Conservation (phyloP, 208 protist genomes). For the Paratrypanosoma confusum region DNA sequence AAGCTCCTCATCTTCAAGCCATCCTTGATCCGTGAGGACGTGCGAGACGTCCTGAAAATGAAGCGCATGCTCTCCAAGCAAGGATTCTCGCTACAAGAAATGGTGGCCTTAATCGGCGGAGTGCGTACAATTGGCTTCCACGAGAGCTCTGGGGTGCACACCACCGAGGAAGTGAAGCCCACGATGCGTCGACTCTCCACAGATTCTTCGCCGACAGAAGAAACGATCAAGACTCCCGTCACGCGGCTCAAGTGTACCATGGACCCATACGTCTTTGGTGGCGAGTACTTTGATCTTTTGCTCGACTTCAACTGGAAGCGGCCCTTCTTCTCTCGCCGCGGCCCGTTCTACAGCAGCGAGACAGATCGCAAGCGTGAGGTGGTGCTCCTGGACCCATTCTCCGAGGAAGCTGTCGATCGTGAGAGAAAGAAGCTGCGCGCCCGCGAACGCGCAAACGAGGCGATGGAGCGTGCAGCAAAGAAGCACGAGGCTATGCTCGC, state of each 20-base stretch:
- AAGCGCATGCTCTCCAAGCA: constrained; percentile 63
- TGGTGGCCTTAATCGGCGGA: constrained; percentile 64
- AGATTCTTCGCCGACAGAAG: constrained; percentile 20
- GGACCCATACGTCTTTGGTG: constrained; percentile 80
- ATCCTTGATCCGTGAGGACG: constrained; percentile 32
- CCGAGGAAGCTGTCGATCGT: constrained; percentile 38
- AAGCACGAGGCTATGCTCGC: constrained; percentile 6
- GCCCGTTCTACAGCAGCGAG: constrained; percentile 43
- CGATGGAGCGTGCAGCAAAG: constrained; percentile 16
- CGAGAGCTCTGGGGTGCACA: constrained; percentile 61
- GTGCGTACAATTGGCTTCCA: constrained; percentile 63
- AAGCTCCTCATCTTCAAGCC: constrained; percentile 29
- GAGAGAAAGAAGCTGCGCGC: constrained; percentile 28
- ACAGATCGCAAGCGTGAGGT: constrained; percentile 56
- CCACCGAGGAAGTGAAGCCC: constrained; percentile 60
- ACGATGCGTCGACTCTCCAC: constrained; percentile 19
- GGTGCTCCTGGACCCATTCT: constrained; percentile 65
- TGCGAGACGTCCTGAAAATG: constrained; percentile 53
- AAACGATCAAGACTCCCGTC: constrained; percentile 40
- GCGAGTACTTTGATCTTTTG: constrained; percentile 76
- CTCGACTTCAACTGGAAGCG: constrained; percentile 77
- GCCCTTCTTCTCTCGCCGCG: constrained; percentile 15
- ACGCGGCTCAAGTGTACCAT: constrained; percentile 57
- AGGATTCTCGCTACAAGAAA: constrained; percentile 57
- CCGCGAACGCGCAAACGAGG: constrained; percentile 23